Conservation (phyloP, 495 filamentous ascomycete species). For the Trichoderma erinaceum region DNA sequence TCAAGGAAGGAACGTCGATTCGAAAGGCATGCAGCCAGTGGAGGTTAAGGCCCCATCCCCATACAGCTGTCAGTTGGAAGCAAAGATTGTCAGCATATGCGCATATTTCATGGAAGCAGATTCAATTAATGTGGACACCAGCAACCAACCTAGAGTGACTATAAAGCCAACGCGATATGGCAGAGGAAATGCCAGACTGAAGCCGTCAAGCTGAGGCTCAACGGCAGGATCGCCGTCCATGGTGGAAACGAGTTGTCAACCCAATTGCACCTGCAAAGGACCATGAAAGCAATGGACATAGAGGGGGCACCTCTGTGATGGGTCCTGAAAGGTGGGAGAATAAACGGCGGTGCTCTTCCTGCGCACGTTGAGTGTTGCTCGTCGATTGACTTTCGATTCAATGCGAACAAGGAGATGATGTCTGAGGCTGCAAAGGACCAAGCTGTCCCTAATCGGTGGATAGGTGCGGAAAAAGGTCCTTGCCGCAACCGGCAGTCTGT, state of each 20-base stretch:
- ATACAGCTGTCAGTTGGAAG: conserved; percentile 55
- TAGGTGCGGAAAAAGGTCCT: conserved; percentile 7
- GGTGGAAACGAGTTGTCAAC: conserved; percentile 26
- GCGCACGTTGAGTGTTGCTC: neutral
- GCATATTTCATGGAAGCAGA: neutral
- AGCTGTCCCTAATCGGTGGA: conserved; percentile 2
- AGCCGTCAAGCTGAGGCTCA: conserved; percentile 74
- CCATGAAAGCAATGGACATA: neutral
- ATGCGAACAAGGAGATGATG: neutral
- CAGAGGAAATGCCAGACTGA: conserved; percentile 78
- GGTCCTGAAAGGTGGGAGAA: neutral
- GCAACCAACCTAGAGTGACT: conserved; percentile 65
- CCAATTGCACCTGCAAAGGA: conserved; percentile 3
- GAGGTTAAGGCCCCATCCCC: conserved; percentile 85
- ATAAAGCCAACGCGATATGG: conserved; percentile 77
- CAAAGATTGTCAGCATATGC: neutral
- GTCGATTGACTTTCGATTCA: neutral
- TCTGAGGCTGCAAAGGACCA: conserved; percentile 10
- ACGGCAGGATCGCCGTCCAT: conserved; percentile 79
- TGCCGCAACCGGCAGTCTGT: neutral
- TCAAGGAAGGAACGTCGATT: conserved; percentile 75
- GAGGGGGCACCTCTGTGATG: neutral
- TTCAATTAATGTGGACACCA: conserved; percentile 9
- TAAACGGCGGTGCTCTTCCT: neutral
- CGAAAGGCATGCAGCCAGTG: conserved; percentile 67